Conservation (phyloP, 2,329 filamentous ascomycete genomes). For the Bipolaris sorokiniana region DNA sequence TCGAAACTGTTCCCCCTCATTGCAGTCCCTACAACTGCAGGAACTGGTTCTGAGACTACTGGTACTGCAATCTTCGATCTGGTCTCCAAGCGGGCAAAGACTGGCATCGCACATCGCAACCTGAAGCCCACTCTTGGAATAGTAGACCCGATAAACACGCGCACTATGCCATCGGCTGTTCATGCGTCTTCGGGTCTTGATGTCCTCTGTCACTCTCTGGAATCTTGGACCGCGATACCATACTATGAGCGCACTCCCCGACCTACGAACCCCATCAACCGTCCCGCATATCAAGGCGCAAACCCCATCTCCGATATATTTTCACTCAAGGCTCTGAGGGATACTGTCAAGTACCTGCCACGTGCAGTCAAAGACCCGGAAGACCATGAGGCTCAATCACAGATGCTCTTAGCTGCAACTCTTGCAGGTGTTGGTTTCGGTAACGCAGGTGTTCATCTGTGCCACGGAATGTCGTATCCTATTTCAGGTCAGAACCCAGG, state of each 20-base stretch:
- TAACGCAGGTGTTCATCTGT: conserved; percentile 92
- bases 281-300: conserved; percentile 94
- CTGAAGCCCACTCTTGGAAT: conserved; percentile 95
- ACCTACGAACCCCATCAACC: conserved; percentile 84
- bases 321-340: conserved; percentile 80
- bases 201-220: conserved; percentile 91
- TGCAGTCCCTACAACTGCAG: conserved; percentile 83
- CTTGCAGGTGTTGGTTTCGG: conserved; percentile 95
- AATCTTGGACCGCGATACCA: conserved; percentile 97
- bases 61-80: conserved; percentile 98
- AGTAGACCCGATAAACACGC: conserved; percentile 84
- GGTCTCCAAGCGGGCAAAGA: conserved; percentile 87
- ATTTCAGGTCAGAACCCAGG: conserved; percentile 94
- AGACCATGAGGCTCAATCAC: conserved; percentile 87
- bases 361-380: conserved; percentile 86
- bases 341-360: conserved; percentile 90
- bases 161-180: conserved; percentile 93
- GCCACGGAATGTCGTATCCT: conserved; percentile 94
- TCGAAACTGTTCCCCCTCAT: conserved; percentile 76
- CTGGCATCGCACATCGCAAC: conserved; percentile 92
- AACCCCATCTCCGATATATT: conserved; percentile 99
- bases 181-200: conserved; percentile 91
- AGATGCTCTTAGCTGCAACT: conserved; percentile 95
- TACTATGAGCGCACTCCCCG: conserved; percentile 84
- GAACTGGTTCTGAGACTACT: conserved; percentile 91